Evolutionary conservation across 345 rosid genomes (phyloP).

Genomic region (Eutrema japonicum): DNA sequence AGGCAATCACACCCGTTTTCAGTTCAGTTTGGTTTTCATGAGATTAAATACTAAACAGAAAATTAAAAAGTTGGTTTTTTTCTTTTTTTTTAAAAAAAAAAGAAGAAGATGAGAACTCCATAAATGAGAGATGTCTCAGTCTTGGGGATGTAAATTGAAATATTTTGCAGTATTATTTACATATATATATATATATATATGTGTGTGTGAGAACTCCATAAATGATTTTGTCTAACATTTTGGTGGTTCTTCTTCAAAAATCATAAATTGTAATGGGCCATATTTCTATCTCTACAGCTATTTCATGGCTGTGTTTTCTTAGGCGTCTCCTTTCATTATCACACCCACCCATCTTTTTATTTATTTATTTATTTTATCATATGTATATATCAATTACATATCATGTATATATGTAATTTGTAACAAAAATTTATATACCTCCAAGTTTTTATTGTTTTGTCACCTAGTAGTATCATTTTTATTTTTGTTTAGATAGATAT

Average conservation of each 20-base stretch:
- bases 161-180: constrained; percentile 20
- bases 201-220: constrained; percentile 31
- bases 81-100: background rate
- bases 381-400: too few relatives aligned
- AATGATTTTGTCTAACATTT: constrained; percentile 34
- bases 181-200: background rate
- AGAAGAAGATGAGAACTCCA: background rate
- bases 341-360: constrained; percentile 11
- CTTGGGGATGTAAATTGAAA: background rate
- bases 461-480: background rate
- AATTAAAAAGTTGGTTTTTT: background rate
- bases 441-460: background rate
- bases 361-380: background rate
- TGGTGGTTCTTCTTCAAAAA: constrained; percentile 20
- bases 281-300: constrained; percentile 39
- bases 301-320: constrained; percentile 42
- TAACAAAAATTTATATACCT: background rate
- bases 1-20: background rate
- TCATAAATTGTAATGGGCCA: constrained; percentile 45
- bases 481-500: background rate
- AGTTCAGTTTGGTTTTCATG: constrained; percentile 3
- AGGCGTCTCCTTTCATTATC: constrained; percentile 42
- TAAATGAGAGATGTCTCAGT: constrained; percentile 31
- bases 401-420: background rate
- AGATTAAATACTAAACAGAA: background rate